Evolutionary conservation across 1,284 basidiomycete species (phyloP).

Genomic region (Inonotus hispidus): DNA sequence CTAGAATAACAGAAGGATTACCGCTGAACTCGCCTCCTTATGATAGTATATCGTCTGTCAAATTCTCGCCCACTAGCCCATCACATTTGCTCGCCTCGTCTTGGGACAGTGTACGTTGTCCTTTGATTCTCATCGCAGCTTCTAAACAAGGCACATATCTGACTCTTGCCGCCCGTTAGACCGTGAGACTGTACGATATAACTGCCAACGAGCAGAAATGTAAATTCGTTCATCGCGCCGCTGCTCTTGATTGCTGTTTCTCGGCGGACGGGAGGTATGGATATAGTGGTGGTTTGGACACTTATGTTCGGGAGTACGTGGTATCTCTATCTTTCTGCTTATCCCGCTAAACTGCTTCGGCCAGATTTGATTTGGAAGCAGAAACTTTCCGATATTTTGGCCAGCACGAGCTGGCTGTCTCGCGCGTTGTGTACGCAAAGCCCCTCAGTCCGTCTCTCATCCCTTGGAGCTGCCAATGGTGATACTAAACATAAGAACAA

Average conservation of each 20-base stretch:
- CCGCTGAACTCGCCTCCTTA: conserved; percentile 66
- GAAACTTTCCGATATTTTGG: conserved; percentile 63
- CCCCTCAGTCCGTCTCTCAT: conserved; percentile 43
- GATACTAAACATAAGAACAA: not conserved
- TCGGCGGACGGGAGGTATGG: conserved; percentile 52
- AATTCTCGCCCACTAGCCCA: conserved; percentile 77
- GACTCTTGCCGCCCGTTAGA: conserved; percentile 36
- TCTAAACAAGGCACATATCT: conserved; percentile 9
- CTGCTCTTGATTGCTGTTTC: conserved; percentile 64
- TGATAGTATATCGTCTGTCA: conserved; percentile 77
- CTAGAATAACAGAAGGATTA: conserved; percentile 32
- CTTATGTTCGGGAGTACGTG: conserved; percentile 64
- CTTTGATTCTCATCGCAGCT: not conserved
- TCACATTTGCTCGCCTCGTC: conserved; percentile 74
- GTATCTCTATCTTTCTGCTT: not conserved
- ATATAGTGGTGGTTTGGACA: conserved; percentile 74
- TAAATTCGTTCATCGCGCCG: conserved; percentile 75
- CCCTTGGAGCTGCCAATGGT: not conserved
- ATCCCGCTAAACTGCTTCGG: too few relatives aligned
- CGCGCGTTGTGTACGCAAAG: conserved; percentile 52
- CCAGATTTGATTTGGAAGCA: conserved; percentile 55
- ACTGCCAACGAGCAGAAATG: conserved; percentile 57
- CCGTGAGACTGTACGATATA: conserved; percentile 69
- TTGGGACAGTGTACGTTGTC: conserved; percentile 73
- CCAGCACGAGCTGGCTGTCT: conserved; percentile 61